Percentiles rank a stretch among this genome's conserved stretches.
phyloP scores from a whole-genome alignment of 2,329 filamentous ascomycete species.

The Berkeleyomyces rouxiae region DNA sequence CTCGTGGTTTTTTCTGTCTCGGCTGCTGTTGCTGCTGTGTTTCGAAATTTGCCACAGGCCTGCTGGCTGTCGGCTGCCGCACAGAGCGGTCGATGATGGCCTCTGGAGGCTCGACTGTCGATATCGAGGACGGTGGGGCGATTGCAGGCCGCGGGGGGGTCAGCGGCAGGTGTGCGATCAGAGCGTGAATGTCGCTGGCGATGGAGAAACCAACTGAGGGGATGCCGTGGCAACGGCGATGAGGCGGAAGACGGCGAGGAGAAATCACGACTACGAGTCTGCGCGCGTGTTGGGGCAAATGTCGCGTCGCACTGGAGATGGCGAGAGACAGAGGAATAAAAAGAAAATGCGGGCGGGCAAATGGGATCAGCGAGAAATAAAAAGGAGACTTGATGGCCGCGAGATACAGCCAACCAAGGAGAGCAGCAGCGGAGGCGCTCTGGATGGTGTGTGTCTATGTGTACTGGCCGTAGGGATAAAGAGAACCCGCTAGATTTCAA shows the following conservation, averaged over 20 bases:
- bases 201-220: not conserved
- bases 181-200: not conserved
- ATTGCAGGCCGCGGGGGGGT: not conserved
- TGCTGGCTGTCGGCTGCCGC: not conserved
- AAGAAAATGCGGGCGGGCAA: no score
- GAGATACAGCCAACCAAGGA: no score
- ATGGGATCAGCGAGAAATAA: no score
- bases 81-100: not conserved
- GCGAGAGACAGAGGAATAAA: no score
- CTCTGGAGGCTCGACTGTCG: not conserved
- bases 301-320: no score
- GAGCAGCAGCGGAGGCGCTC: no score
- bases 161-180: not conserved
- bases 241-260: no score
- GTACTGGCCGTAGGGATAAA: not conserved
- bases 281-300: no score
- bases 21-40: not conserved
- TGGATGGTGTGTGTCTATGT: not conserved
- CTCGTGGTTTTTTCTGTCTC: not conserved
- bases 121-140: not conserved
- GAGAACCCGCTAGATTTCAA: not conserved
- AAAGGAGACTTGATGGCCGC: no score
- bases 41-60: not conserved
- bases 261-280: no score
- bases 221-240: no score